Evolutionary conservation across 2,329 filamentous ascomycete genomes (phyloP), one percentile per base, ranked within the genome.

Genomic region (Sporothrix mexicana): DNA sequence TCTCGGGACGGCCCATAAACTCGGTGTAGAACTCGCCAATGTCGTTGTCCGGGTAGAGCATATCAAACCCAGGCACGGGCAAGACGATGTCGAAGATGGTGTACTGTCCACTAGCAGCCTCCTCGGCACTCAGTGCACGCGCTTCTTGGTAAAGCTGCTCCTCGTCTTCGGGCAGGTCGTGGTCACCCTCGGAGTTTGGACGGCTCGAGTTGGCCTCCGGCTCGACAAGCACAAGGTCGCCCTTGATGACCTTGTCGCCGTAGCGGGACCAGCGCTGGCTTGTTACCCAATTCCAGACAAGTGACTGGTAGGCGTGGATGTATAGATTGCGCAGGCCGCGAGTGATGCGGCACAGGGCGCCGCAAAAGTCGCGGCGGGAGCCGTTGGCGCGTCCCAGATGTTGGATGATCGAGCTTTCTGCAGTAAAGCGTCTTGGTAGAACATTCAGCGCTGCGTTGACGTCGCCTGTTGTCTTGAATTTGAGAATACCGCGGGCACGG

Each of bases 261-360:
- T 92, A 92, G 2, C 88, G 83, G 57, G 90, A 88, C 92, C 94
- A 97, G 64, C 96, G 92, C 77, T 92, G 90, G 76, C 93, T 94
- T 1, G 90, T 93, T 13, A 90, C 93, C 76, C 90, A 88, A 83
- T 99, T 99, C 95, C 95, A 99, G 9, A 99, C 91, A 51, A 94
- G 88, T 6, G 93, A 97, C 81, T 99, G 96, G 82, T 98, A 98
- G 5, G 96, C 95, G 80, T 99, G 96, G 17, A 97, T 91, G 80
- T 98, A 99, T 92, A 99, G 98, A 73, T 94, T 88, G 59, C 94
- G 89, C 77, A 98, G 85, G 67, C 93, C 93, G 20, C 95, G 88
- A 30, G 92, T 92, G 75, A 99, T 95, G 71, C 88, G 87, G 79
- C 92, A 88, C 69, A 99, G 82, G 0, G 96, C 94, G 30, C 95